Conservation (phyloP, 306 rosid species). For the Glycine soja region DNA sequence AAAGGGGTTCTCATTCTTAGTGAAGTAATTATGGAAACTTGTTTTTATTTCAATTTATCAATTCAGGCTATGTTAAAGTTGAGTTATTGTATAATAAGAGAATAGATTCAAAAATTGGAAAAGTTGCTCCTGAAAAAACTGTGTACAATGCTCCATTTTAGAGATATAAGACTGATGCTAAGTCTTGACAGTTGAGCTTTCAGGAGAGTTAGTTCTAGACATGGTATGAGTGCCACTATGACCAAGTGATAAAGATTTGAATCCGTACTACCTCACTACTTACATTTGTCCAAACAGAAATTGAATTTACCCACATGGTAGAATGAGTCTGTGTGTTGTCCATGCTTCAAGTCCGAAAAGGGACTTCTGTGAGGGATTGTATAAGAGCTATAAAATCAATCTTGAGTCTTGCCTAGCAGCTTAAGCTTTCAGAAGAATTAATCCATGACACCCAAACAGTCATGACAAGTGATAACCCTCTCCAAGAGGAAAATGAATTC, state of each 20-base stretch:
- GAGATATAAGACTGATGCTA: conserved; percentile 8
- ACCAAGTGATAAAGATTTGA: not conserved
- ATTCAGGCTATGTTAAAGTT: conserved; percentile 28
- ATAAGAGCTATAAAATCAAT: not conserved
- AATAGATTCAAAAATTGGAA: conserved; percentile 16
- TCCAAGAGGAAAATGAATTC: not conserved
- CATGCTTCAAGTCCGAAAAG: not conserved
- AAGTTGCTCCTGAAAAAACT: conserved; percentile 11
- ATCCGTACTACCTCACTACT: not conserved
- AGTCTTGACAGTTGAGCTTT: not conserved
- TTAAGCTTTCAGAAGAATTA: not conserved
- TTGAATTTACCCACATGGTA: not conserved
- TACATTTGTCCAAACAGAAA: conserved; percentile 13
- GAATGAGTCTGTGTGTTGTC: not conserved
- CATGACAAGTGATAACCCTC: not conserved
- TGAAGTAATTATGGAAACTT: conserved; percentile 66
- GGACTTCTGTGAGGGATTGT: not conserved
- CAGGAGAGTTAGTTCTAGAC: conserved; percentile 9
- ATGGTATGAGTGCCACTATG: not conserved
- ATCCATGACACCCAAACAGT: not conserved
- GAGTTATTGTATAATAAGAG: not conserved
- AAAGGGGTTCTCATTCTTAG: conserved; percentile 89
- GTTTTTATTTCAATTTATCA: conserved; percentile 16
- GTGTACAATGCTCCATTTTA: not conserved
- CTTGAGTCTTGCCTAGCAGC: not conserved